Percentiles rank a stretch among this genome's conserved stretches.
Conservation (phyloP, 2,329 filamentous ascomycete genomes). For the Alternaria alternata region DNA sequence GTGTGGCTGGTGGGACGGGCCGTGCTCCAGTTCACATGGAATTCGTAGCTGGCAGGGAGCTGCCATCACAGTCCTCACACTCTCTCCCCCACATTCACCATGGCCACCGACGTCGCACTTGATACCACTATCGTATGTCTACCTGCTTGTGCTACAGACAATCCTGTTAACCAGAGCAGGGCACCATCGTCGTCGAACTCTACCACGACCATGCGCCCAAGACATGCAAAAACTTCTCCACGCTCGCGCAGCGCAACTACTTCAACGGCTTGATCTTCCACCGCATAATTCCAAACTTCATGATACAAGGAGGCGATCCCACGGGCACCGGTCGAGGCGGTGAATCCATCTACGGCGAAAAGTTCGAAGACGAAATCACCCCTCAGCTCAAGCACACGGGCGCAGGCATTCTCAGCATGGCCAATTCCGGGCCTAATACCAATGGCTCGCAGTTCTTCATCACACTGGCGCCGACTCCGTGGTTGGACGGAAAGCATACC, state of each 20-base stretch:
- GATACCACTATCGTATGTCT: constrained; percentile 64
- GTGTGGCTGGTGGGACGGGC: constrained; percentile 21
- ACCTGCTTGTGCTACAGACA: rapidly evolving
- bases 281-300: constrained; percentile 94
- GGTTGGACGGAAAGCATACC: constrained; percentile 96
- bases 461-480: constrained; percentile 91
- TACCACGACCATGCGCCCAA: constrained; percentile 89
- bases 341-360: constrained; percentile 87
- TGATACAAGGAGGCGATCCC: constrained; percentile 94
- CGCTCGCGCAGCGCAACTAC: constrained; percentile 82
- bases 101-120: constrained; percentile 73
- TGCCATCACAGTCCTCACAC: constrained; percentile 33
- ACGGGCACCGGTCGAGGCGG: constrained; percentile 93
- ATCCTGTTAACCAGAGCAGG: constrained; percentile 60
- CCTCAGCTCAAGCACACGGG: constrained; percentile 85
- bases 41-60: constrained; percentile 10
- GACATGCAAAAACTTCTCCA: constrained; percentile 87
- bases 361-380: constrained; percentile 91
- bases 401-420: constrained; percentile 94
- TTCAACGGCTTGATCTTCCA: constrained; percentile 89
- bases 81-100: constrained; percentile 25
- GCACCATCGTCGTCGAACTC: constrained; percentile 84
- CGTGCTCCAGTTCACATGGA: constrained; percentile 8
- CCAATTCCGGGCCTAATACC: constrained; percentile 90
- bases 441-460: constrained; percentile 98